These are phyloP conservation scores for Fusarium papillatum DNA, from an alignment of 2,329 filamentous ascomycete species.

Conservation along the genomic window DNA sequence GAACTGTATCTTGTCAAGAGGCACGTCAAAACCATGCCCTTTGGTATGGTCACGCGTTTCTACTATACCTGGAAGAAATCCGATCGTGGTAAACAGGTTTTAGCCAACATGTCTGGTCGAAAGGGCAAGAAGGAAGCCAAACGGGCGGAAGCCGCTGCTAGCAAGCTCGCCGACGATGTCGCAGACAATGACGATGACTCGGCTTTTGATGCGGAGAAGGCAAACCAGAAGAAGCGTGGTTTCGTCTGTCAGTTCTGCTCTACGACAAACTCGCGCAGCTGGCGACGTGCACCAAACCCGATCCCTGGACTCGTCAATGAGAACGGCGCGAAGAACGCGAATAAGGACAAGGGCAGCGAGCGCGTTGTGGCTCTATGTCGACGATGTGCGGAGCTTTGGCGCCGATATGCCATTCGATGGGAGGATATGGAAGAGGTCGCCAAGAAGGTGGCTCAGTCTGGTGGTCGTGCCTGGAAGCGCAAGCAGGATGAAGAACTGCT, in stretches of 20 bases:
- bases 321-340: constrained; percentile 65
- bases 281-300: constrained; percentile 89
- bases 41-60: constrained; percentile 87
- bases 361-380: constrained; percentile 88
- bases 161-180: constrained; percentile 90
- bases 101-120: constrained; percentile 89
- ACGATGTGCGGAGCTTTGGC: constrained; percentile 93
- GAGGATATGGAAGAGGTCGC: constrained; percentile 93
- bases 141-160: constrained; percentile 76
- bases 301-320: constrained; percentile 79
- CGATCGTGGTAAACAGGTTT: constrained; percentile 85
- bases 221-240: constrained; percentile 79
- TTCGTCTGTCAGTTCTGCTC: constrained; percentile 97
- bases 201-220: constrained; percentile 93
- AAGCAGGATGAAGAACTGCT: constrained; percentile 93
- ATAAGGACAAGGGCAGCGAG: constrained; percentile 83
- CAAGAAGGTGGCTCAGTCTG: constrained; percentile 86
- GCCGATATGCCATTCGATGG: constrained; percentile 95
- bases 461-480: constrained; percentile 87
- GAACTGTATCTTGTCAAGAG: constrained; percentile 87
- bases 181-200: constrained; percentile 95
- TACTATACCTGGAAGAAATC: constrained; percentile 99
- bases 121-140: constrained; percentile 92
- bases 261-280: constrained; percentile 85
- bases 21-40: constrained; percentile 86